Conservation (phyloP, 2,329 filamentous ascomycete genomes). For the Colletotrichum spaethianum region DNA sequence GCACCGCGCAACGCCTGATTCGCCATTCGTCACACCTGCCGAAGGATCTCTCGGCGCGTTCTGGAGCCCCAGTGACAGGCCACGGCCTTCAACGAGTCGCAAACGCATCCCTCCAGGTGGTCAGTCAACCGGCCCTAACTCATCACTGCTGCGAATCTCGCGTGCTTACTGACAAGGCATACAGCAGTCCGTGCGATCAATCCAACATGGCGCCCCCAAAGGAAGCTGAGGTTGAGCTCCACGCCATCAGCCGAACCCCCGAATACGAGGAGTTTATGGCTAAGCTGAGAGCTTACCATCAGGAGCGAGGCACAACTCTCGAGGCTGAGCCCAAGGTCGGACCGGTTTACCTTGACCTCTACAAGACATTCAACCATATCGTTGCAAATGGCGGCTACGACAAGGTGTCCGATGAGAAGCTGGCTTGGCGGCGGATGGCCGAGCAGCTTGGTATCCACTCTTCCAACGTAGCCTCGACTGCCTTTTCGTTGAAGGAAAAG, state of each 20-base stretch:
- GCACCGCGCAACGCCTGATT: not conserved
- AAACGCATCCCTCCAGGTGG: not conserved
- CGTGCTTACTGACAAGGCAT: not conserved
- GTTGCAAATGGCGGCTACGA: slow-evolving; percentile 87
- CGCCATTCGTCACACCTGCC: not conserved
- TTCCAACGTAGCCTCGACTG: slow-evolving; percentile 84
- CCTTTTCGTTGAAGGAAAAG: slow-evolving; percentile 87
- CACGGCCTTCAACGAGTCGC: slow-evolving; percentile 1
- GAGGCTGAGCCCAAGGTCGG: slow-evolving; percentile 88
- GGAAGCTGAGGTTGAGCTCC: slow-evolving; percentile 52
- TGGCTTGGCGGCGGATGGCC: slow-evolving; percentile 87
- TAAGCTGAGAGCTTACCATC: slow-evolving; percentile 80
- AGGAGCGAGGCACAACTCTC: slow-evolving; percentile 83
- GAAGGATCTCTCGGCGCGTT: slow-evolving; percentile 4
- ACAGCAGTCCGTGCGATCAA: not conserved
- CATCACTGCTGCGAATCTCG: too few relatives aligned
- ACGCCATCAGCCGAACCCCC: slow-evolving; percentile 70
- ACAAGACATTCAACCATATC: slow-evolving; percentile 84
- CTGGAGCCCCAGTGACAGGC: slow-evolving; percentile 9
- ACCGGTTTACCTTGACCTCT: slow-evolving; percentile 80
- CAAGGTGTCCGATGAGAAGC: slow-evolving; percentile 84
- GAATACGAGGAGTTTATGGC: slow-evolving; percentile 87
- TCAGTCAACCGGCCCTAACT: not conserved
- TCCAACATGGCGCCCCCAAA: slow-evolving; percentile 32
- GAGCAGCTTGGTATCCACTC: slow-evolving; percentile 82